Evolutionary conservation across 495 filamentous ascomycete genomes (phyloP).

Genomic region (Eremomyces bilateralis): DNA sequence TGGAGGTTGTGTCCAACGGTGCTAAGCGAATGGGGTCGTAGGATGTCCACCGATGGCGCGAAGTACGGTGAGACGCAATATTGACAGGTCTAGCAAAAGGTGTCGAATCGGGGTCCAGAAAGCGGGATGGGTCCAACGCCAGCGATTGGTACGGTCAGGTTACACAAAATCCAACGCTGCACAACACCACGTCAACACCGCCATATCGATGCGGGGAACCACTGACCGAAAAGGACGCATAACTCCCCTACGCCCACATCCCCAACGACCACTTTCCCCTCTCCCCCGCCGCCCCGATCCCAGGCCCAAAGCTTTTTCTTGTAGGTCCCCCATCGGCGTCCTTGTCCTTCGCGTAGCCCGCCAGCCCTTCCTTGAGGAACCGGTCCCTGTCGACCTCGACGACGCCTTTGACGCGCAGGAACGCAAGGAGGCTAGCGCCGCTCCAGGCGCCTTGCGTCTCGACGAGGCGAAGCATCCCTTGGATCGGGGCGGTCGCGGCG

Average conservation of each 20-base stretch:
- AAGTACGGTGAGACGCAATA: no score
- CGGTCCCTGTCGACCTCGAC: constrained; percentile 72
- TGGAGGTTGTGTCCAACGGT: no score
- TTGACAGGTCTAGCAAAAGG: no score
- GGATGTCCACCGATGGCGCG: no score
- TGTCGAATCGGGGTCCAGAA: no score
- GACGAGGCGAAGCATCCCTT: constrained; percentile 48
- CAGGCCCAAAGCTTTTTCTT: constrained; percentile 38
- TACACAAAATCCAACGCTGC: no score
- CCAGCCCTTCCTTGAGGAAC: constrained; percentile 55
- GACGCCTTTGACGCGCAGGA: constrained; percentile 50
- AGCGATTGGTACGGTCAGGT: no score
- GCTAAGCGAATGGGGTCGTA: no score
- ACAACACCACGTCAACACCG: no score
- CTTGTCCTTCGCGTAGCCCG: constrained; percentile 41
- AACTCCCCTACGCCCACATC: constrained; percentile 35
- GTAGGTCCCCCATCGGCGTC: constrained; percentile 32
- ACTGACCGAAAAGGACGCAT: background rate
- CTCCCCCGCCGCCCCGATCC: constrained; percentile 28
- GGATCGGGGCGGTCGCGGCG: constrained; percentile 11
- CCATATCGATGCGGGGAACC: no score
- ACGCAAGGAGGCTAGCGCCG: constrained; percentile 59
- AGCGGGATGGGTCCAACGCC: no score
- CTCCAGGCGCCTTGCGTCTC: constrained; percentile 77
- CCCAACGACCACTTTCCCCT: constrained; percentile 60